A percentile compares a stretch with the other conserved stretches of the same genome.
Conservation (phyloP, 306 rosid species). For the Lagenaria siceraria region DNA sequence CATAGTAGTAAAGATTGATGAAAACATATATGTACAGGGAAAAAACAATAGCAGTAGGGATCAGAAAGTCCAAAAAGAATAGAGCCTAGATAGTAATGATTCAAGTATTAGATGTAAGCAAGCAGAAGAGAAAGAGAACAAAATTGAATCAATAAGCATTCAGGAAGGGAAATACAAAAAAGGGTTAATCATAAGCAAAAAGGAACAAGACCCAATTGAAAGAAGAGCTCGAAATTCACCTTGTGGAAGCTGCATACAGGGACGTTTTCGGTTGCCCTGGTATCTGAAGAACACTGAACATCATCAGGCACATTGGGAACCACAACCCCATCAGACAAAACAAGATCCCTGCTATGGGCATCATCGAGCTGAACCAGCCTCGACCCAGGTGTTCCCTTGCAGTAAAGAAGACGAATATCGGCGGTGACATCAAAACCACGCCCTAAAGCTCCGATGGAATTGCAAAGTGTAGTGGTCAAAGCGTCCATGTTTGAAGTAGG, state of each 20-base stretch:
- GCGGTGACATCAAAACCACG: conserved; percentile 96
- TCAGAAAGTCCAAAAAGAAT: background rate
- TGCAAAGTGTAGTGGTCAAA: conserved; percentile 47
- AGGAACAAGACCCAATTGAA: background rate
- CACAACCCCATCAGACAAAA: conserved; percentile 28
- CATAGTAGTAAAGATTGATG: background rate
- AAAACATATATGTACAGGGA: background rate
- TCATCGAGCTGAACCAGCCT: conserved; percentile 63
- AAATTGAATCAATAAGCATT: background rate
- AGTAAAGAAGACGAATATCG: conserved; percentile 84
- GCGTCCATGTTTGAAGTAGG: conserved; percentile 34
- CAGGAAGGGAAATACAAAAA: conserved; percentile 1
- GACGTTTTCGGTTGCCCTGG: conserved; percentile 23
- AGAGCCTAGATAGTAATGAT: background rate
- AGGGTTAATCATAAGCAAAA: conserved; percentile 2
- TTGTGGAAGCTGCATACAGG: conserved; percentile 55
- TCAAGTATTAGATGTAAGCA: background rate
- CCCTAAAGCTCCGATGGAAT: conserved; percentile 87
- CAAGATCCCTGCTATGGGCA: conserved; percentile 43
- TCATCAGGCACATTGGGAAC: conserved; percentile 58
- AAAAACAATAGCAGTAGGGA: background rate
- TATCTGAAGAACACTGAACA: conserved; percentile 35
- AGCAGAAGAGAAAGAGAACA: background rate
- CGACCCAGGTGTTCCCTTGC: conserved; percentile 89
- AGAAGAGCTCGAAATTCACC: conserved; percentile 33